These are phyloP conservation scores for Aristolochia contorta DNA, from an alignment of 164 flowering plant genomes.

Conservation along the genomic window DNA sequence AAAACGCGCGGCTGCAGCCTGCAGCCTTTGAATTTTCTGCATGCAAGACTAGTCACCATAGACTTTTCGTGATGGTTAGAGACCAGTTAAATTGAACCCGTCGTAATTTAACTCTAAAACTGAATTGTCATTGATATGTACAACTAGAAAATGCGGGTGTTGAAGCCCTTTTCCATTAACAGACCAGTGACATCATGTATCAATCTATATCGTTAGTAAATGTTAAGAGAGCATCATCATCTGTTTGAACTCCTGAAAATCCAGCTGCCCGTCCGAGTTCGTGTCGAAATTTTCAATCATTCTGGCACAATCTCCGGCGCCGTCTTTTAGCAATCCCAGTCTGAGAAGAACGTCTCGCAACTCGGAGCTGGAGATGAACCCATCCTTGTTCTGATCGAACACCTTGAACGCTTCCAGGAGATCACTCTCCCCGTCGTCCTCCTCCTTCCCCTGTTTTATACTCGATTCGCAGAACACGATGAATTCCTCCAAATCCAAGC, in stretches of 20 bases:
- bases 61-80: no score
- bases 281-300: slow-evolving; percentile 19
- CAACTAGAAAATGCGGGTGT: no score
- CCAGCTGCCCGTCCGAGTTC: slow-evolving; percentile 21
- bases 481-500: slow-evolving; percentile 12
- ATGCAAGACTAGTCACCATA: no score
- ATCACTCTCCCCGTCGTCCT: slow-evolving; percentile 11
- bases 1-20: no score
- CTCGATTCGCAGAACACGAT: slow-evolving; percentile 11
- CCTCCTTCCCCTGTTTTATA: neutral
- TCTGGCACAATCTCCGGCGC: slow-evolving; percentile 10
- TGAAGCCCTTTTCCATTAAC: no score
- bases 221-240: slow-evolving; percentile 44
- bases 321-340: slow-evolving; percentile 33
- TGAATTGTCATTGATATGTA: no score
- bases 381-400: slow-evolving; percentile 61
- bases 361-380: slow-evolving; percentile 61
- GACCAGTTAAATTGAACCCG: no score
- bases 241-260: slow-evolving; percentile 23
- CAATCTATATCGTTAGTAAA: slow-evolving; percentile 12
- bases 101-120: no score
- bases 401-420: slow-evolving; percentile 46
- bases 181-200: no score
- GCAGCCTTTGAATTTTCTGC: no score
- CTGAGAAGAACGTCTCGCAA: slow-evolving; percentile 37